phyloP scores from a whole-genome alignment of 352 stramenopile genomes.

The Thalassiosira hispida region DNA sequence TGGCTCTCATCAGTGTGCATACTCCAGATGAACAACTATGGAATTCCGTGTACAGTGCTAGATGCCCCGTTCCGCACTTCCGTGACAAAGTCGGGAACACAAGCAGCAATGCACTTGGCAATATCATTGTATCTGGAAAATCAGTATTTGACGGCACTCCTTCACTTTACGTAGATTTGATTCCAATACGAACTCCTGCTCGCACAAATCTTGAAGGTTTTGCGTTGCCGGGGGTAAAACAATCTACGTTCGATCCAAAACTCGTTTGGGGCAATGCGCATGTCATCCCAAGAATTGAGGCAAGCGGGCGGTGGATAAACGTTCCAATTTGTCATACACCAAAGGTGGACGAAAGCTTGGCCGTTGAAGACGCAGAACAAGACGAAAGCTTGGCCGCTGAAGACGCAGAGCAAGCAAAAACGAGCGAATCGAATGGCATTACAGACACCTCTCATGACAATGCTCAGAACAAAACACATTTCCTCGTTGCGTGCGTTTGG shows the following conservation, averaged over 20 bases:
- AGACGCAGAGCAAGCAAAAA: not conserved
- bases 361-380: not conserved
- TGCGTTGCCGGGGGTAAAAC: constrained; percentile 6
- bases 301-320: constrained; percentile 71
- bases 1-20: not conserved
- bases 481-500: constrained; percentile 67
- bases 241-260: constrained; percentile 56
- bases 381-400: constrained; percentile 7
- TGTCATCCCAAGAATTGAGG: constrained; percentile 57
- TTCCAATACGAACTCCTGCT: constrained; percentile 65
- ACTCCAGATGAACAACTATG: constrained; percentile 58
- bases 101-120: not conserved
- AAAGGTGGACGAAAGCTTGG: constrained; percentile 10
- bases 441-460: not conserved
- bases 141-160: constrained; percentile 38
- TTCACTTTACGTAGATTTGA: constrained; percentile 64
- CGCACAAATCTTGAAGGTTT: constrained; percentile 33
- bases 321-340: constrained; percentile 66
- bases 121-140: constrained; percentile 24
- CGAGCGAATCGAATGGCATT: not conserved
- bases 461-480: constrained; percentile 46
- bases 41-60: constrained; percentile 46
- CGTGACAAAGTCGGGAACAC: not conserved
- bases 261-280: constrained; percentile 48
- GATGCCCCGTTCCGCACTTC: constrained; percentile 41